Base-by-base conservation (phyloP, 2,329 filamentous ascomycete genomes). In the Mycosphaerella arachidis region DNA sequence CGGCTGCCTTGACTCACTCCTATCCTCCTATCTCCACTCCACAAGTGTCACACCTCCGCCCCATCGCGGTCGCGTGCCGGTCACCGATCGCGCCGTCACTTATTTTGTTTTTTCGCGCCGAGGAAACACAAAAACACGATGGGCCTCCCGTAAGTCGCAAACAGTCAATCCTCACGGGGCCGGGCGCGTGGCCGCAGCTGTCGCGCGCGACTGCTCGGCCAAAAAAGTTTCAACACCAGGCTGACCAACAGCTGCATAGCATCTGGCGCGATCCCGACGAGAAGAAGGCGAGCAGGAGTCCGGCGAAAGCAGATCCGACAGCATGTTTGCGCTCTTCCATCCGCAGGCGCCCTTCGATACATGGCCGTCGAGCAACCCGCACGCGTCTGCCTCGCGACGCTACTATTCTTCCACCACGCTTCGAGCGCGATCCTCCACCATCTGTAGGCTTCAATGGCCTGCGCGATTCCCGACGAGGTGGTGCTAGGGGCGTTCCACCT, bases 181-280 rank as follows among this genome's bases (percentile, higher is more conserved):
- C 58, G 24, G 30, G 59, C 59, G 59, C 59, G 59, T 53, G 48
- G 57, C 40, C 43, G 43, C 43, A 59, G 57, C 58, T 24, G 57
- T 54, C 53, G 30, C 61, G 55, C 63, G 56, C 48, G 48, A 56
- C 27, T 40, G 48, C 24, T 48, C 60, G 31, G 58, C 53, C 53
- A 54, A 24, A 45, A 37, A 51, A 20, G 9, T 18, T 35, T 50
- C 54, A 55, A 56, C 43, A 48, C 18, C 4, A 56, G 43, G 59
- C 60, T 64, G 45, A 63, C 56, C 12, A 27, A 56, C 56, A 31
- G 20, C 46, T 52, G 10, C 35, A 13, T 57, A 64, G 62, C 55
- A 79, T 86, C 74, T 86, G 79, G 77, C 78, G 78, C 71, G 80
- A 82, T 69, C 81, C 82, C 45, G 76, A 78, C 52, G 74, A 78